phyloP scores from a whole-genome alignment of 2,329 filamentous ascomycete species.

The Alternaria sp. region DNA sequence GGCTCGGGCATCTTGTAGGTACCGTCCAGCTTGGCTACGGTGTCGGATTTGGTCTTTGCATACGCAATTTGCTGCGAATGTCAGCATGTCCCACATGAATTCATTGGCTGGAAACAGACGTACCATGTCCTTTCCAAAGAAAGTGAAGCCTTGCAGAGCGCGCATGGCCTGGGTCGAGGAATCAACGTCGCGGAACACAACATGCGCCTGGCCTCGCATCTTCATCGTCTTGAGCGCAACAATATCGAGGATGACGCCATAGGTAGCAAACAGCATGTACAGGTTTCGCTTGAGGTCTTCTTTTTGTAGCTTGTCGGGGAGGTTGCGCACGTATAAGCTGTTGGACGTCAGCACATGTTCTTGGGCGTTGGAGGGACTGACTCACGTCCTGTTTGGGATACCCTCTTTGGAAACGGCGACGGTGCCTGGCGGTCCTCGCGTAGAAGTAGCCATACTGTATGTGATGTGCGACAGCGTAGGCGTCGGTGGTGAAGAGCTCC shows the following conservation, averaged over 20 bases:
- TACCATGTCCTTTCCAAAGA: slow-evolving; percentile 87
- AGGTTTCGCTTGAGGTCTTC: slow-evolving; percentile 84
- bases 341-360: slow-evolving; percentile 22
- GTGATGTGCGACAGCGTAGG: slow-evolving; percentile 16
- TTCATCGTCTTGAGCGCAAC: slow-evolving; percentile 87
- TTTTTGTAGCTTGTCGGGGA: slow-evolving; percentile 91
- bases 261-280: slow-evolving; percentile 94
- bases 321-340: slow-evolving; percentile 88
- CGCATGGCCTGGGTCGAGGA: slow-evolving; percentile 95
- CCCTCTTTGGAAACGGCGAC: slow-evolving; percentile 29
- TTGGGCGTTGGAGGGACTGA: background rate
- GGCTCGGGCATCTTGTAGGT: slow-evolving; percentile 76
- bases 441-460: slow-evolving; percentile 37
- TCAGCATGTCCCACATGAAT: background rate
- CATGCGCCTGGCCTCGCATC: slow-evolving; percentile 95
- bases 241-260: slow-evolving; percentile 90
- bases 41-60: slow-evolving; percentile 87
- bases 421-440: slow-evolving; percentile 36
- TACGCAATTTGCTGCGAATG: slow-evolving; percentile 81
- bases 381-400: slow-evolving; percentile 48
- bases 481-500: slow-evolving; percentile 31
- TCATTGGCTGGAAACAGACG: slow-evolving; percentile 45
- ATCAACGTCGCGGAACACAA: slow-evolving; percentile 89
- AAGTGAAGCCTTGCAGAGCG: slow-evolving; percentile 82
- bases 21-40: slow-evolving; percentile 89